phyloP scores from a whole-genome alignment of 2,329 filamentous ascomycete genomes.

The Colletotrichum lini region DNA sequence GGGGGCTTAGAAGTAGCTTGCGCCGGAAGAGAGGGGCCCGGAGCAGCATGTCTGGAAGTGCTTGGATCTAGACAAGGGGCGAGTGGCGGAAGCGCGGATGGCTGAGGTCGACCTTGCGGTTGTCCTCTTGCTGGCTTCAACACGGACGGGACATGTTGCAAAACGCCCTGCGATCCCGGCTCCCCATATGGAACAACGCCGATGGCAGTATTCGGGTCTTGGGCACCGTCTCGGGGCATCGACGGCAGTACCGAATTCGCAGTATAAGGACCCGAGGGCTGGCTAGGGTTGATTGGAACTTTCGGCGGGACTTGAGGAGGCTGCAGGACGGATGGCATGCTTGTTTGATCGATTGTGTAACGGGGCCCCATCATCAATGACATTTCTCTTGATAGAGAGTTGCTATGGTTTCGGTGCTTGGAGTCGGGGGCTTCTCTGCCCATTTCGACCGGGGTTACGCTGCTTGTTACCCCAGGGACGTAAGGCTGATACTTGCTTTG shows the following conservation, averaged over 20 bases:
- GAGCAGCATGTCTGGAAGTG: neutral
- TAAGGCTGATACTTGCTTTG: constrained; percentile 40
- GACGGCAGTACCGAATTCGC: neutral
- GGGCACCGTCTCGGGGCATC: neutral
- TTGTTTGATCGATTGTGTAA: constrained; percentile 42
- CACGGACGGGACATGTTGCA: constrained; percentile 47
- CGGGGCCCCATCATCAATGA: constrained; percentile 45
- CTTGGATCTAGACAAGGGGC: neutral
- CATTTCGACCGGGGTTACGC: neutral
- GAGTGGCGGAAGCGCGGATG: neutral
- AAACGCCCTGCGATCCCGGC: neutral
- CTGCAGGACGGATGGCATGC: constrained; percentile 46
- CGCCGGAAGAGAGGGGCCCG: neutral
- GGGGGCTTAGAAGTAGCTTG: neutral
- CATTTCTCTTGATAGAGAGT: constrained; percentile 47
- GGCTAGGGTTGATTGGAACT: constrained; percentile 20
- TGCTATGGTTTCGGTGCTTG: constrained; percentile 29
- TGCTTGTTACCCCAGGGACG: constrained; percentile 25
- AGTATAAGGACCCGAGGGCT: neutral
- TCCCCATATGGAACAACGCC: neutral
- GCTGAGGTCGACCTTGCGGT: neutral
- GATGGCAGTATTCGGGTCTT: neutral
- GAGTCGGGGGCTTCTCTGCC: constrained; percentile 6
- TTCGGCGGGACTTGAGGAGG: constrained; percentile 46
- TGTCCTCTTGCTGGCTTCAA: constrained; percentile 49